These are phyloP conservation scores for Boechera retrofracta DNA, from an alignment of 345 rosid genomes.

Conservation along the genomic window DNA sequence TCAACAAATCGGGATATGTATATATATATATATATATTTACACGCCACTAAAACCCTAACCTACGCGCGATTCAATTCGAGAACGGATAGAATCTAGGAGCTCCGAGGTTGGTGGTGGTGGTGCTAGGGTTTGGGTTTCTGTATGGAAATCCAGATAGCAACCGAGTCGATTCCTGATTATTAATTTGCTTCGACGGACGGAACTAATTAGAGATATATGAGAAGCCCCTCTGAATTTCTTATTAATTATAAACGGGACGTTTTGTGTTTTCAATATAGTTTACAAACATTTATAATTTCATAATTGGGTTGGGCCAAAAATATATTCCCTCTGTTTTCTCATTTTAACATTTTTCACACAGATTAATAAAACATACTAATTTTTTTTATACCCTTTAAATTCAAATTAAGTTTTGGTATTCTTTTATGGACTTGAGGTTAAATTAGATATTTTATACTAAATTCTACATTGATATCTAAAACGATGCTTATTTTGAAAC, in stretches of 20 bases:
- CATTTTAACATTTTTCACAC: too few species aligned
- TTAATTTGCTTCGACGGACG: constrained; percentile 13
- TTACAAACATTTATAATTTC: background rate
- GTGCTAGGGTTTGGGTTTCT: constrained; percentile 40
- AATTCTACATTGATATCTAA: too few species aligned
- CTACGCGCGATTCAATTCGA: constrained; percentile 17
- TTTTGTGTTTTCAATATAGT: background rate
- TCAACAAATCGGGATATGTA: background rate
- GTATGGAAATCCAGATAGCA: constrained; percentile 35
- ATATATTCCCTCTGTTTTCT: too few species aligned
- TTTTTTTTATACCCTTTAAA: too few species aligned
- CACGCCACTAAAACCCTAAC: constrained; percentile 34
- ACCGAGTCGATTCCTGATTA: constrained; percentile 23
- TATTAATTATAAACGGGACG: background rate
- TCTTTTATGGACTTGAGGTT: too few species aligned
- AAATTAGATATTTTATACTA: too few species aligned
- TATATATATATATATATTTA: background rate
- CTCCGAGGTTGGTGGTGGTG: background rate
- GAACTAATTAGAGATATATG: background rate
- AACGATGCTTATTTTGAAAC: too few species aligned
- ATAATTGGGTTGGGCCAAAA: background rate
- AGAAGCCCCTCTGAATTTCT: background rate
- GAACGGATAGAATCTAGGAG: constrained; percentile 17
- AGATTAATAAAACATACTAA: too few species aligned
- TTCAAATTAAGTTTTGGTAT: too few species aligned